Evolutionary conservation across 768 basidiomycete species (phyloP).

Genomic region (Suillus bovinus): DNA sequence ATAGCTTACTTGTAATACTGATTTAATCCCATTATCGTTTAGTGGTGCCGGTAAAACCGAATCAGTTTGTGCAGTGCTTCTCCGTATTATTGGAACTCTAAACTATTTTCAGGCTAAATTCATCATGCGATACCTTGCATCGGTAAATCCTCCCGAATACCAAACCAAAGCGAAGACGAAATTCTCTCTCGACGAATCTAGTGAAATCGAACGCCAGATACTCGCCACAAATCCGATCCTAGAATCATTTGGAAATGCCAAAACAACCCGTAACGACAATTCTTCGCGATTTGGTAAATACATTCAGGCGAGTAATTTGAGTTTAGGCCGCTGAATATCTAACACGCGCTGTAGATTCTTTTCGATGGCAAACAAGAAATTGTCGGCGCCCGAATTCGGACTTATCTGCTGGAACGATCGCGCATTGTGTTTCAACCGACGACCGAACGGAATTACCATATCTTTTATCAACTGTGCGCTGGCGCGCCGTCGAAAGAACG

Average conservation of each 20-base stretch:
- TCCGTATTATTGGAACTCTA: not conserved
- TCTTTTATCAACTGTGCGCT: conserved; percentile 98
- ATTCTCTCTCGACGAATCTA: conserved; percentile 78
- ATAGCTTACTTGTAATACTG: conserved; percentile 2
- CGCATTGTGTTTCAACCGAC: conserved; percentile 96
- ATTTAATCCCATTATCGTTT: conserved; percentile 16
- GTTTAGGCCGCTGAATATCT: conserved; percentile 8
- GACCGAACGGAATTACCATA: conserved; percentile 98
- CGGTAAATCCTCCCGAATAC: conserved; percentile 83
- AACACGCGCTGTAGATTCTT: conserved; percentile 67
- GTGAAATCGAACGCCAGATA: conserved; percentile 96
- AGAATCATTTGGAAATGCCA: conserved; percentile 98
- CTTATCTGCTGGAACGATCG: conserved; percentile 96
- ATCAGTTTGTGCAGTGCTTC: conserved; percentile 56
- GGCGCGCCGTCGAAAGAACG: conserved; percentile 95
- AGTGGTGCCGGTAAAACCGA: conserved; percentile 99
- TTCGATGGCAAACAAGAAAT: conserved; percentile 97
- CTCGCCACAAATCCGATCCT: conserved; percentile 99
- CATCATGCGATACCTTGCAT: conserved; percentile 99
- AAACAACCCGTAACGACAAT: conserved; percentile 98
- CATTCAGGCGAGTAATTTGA: conserved; percentile 73
- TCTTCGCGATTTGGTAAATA: conserved; percentile 99
- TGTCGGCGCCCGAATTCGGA: conserved; percentile 97
- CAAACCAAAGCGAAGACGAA: conserved; percentile 66
- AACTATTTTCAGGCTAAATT: conserved; percentile 75